These are phyloP conservation scores for Grigorovia jiainica DNA, from an alignment of 805 yeast genomes.

Conservation along the genomic window DNA sequence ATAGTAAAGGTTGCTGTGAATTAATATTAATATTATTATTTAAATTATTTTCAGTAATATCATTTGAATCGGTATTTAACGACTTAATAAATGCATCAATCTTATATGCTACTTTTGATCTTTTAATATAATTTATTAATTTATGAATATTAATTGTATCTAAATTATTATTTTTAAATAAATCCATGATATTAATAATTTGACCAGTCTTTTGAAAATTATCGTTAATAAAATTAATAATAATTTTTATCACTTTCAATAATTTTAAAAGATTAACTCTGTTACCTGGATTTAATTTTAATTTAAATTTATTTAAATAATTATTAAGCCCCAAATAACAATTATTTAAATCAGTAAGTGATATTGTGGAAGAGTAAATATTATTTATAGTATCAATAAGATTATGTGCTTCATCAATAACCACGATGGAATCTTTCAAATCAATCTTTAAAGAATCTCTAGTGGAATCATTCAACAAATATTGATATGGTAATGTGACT, in stretches of 20 bases:
- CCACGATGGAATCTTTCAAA: conserved; percentile 54
- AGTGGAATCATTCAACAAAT: conserved; percentile 51
- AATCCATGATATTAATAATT: conserved; percentile 37
- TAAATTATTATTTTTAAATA: conserved; percentile 51
- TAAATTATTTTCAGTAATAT: conserved; percentile 3
- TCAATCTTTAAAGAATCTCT: conserved; percentile 52
- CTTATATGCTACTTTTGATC: conserved; percentile 74
- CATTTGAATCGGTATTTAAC: background rate
- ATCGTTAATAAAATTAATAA: conserved; percentile 39
- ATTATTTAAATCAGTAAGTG: conserved; percentile 37
- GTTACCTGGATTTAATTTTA: conserved; percentile 60
- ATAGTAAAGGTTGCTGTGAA: conserved; percentile 45
- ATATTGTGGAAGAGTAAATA: conserved; percentile 53
- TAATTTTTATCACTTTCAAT: conserved; percentile 42
- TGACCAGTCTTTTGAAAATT: conserved; percentile 43
- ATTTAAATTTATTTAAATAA: conserved; percentile 54
- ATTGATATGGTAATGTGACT: conserved; percentile 77
- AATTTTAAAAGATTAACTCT: conserved; percentile 59
- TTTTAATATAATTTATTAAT: conserved; percentile 51
- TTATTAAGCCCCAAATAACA: conserved; percentile 41
- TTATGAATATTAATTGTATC: conserved; percentile 65
- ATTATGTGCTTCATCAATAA: conserved; percentile 92
- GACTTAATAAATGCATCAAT: conserved; percentile 53
- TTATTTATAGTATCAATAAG: conserved; percentile 65
- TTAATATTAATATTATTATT: background rate